Evolutionary conservation across 2,329 filamentous ascomycete species (phyloP).

Genomic region (Aspergillus spinulosporus): DNA sequence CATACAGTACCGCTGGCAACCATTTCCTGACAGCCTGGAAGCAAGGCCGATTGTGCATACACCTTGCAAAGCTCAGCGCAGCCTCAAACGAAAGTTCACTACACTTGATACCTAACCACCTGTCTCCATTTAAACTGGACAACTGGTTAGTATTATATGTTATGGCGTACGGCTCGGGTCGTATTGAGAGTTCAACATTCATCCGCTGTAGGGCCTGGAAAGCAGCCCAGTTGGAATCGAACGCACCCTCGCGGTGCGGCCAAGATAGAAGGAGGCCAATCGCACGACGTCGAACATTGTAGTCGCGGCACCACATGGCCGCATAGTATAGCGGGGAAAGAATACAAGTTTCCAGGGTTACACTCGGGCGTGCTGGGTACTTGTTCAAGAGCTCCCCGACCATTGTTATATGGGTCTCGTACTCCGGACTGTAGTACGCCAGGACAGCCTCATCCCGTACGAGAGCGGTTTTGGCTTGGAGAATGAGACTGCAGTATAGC

Average conservation of each 20-base stretch:
- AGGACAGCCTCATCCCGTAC: constrained; percentile 9
- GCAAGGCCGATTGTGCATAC: not conserved
- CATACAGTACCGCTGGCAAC: not conserved
- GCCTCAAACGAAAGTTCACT: not conserved
- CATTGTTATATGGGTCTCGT: not conserved
- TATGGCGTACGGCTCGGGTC: not conserved
- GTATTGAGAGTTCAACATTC: not conserved
- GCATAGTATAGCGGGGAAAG: constrained; percentile 5
- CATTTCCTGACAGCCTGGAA: not conserved
- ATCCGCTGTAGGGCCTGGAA: not conserved
- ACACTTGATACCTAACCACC: not conserved
- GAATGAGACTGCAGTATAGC: constrained; percentile 10
- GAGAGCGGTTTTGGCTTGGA: constrained; percentile 18
- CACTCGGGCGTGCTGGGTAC: not conserved
- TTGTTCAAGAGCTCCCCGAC: not conserved
- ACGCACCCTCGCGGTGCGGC: constrained; percentile 12
- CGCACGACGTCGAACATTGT: not conserved
- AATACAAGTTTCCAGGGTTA: not conserved
- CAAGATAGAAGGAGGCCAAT: constrained; percentile 4
- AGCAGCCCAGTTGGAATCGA: constrained; percentile 5
- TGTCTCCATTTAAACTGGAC: not conserved
- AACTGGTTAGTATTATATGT: not conserved
- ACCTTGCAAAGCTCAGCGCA: not conserved
- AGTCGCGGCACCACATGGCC: constrained; percentile 1
- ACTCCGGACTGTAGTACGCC: constrained; percentile 5